Conservation (phyloP, 2,329 filamentous ascomycete genomes). For the Monosporascus sp. region DNA sequence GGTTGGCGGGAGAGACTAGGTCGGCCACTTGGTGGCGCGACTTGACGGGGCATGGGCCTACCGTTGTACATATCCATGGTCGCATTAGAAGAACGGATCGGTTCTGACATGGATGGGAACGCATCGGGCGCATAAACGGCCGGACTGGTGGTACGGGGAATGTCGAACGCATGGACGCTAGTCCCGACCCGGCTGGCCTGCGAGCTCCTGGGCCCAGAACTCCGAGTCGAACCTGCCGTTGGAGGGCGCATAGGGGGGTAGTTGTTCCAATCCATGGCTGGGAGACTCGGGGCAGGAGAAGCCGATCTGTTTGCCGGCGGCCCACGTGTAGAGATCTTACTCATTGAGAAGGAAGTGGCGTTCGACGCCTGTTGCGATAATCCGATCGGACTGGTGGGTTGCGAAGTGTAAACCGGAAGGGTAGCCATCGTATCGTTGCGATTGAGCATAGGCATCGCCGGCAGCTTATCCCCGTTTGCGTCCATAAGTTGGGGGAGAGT, state of each 20-base stretch:
- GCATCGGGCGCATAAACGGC: conserved; percentile 18
- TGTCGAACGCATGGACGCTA: conserved; percentile 13
- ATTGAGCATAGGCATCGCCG: conserved; percentile 52
- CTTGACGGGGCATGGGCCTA: conserved; percentile 16
- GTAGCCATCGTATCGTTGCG: conserved; percentile 57
- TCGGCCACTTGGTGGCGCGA: conserved; percentile 16
- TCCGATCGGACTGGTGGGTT: conserved; percentile 51
- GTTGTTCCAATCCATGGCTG: conserved; percentile 23
- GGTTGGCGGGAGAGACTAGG: conserved; percentile 11
- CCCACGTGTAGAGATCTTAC: conserved; percentile 59
- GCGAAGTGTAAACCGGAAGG: conserved; percentile 57
- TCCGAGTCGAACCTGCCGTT: conserved; percentile 31
- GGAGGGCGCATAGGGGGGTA: conserved; percentile 27
- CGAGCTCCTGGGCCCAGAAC: conserved; percentile 20
- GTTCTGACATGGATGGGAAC: conserved; percentile 27
- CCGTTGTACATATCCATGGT: conserved; percentile 24
- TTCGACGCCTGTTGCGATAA: conserved; percentile 36
- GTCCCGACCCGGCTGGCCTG: conserved; percentile 17
- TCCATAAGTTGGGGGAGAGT: conserved; percentile 61
- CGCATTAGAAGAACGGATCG: conserved; percentile 26
- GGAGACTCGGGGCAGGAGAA: conserved; percentile 32
- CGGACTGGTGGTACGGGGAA: conserved; percentile 14
- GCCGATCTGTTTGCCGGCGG: conserved; percentile 47
- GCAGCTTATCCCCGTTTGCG: conserved; percentile 44
- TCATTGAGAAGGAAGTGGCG: conserved; percentile 50